Base-by-base conservation (phyloP, 2,329 filamentous ascomycete genomes). In the Colletotrichum sp. region DNA sequence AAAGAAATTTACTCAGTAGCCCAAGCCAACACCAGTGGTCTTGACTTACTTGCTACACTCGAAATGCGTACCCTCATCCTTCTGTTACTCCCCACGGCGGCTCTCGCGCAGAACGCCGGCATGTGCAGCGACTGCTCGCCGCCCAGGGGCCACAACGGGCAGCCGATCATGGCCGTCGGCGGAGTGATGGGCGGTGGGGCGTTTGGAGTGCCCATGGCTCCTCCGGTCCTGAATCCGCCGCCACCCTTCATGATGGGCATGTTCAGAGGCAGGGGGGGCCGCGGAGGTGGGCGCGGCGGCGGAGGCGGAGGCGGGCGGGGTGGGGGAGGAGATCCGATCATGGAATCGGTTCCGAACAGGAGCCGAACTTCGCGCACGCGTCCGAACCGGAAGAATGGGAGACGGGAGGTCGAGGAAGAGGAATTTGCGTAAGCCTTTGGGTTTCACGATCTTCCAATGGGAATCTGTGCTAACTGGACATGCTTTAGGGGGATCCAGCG, bases 1-100 rank as follows among this genome's bases (percentile, higher is more conserved):
- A 21, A 7, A 3, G 10, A 1, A 13, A 6, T 13, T 10, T 12
- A 2, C 9, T 49, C 18, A 13, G 4, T 21, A 2, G 0, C 10
- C 4, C 44, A n/a, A 16, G 24, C 3, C 15, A 59, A 10, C 10
- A 26, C 4, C 7, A 10, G 55, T 28, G 55, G 10, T 26, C 55
- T 28, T 18, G 15, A 59, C 2, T 24, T 28, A 3, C 26, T 28
- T 28, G 7, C 5, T 3, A 30, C 5, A 59, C 6, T 26, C 55
- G 16, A 28, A 26, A 28, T 59, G 55, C 18, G 21, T 21, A 5
- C 28, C 2, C 12, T 13, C 30, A 15, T 34, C 30, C 30, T 63
- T 34, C 2, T 63, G 0, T 21, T 34, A 12, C 30, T 63, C 7
- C 9, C 59, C 16, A 8, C 59, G 12, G 59, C 26, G 3, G 59